These are phyloP conservation scores for Colletotrichum neosansevieriae DNA, from an alignment of 2,329 filamentous ascomycete species.

Conservation along the genomic window DNA sequence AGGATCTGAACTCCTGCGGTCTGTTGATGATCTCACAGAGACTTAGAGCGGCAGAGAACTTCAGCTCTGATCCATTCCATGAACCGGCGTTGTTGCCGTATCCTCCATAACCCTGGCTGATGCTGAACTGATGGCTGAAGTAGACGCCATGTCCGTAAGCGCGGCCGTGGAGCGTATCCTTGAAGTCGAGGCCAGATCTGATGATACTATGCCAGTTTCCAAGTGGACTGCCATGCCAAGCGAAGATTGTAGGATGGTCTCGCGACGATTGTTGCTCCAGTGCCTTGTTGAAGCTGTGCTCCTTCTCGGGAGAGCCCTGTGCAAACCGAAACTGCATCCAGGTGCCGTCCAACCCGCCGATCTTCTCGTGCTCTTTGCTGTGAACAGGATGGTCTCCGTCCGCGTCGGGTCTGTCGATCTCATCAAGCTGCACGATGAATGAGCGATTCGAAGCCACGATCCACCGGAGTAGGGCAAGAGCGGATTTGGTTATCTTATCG, in stretches of 20 bases:
- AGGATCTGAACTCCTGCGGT: constrained; percentile 69
- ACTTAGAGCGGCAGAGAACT: constrained; percentile 71
- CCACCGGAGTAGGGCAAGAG: constrained; percentile 81
- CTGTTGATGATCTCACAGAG: constrained; percentile 89
- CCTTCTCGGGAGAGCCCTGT: constrained; percentile 90
- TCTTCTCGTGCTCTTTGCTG: constrained; percentile 57
- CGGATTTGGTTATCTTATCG: constrained; percentile 72
- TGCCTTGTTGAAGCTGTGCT: constrained; percentile 77
- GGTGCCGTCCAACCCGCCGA: constrained; percentile 69
- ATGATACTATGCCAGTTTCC: constrained; percentile 93
- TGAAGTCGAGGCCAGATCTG: constrained; percentile 82
- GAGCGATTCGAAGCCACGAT: constrained; percentile 91
- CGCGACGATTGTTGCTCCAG: constrained; percentile 60
- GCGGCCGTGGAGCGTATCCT: constrained; percentile 72
- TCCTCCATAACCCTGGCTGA: constrained; percentile 65
- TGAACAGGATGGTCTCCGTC: background rate
- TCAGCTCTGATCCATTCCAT: constrained; percentile 78
- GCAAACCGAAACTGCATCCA: constrained; percentile 89
- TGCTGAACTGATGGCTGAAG: constrained; percentile 71
- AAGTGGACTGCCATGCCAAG: constrained; percentile 85
- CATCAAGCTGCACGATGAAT: constrained; percentile 82
- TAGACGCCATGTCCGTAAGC: constrained; percentile 86
- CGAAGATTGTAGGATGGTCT: constrained; percentile 78
- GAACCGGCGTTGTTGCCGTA: background rate
- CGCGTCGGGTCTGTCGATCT: constrained; percentile 43